These are phyloP conservation scores for Talaromyces sp. DNA, from an alignment of 2,329 filamentous ascomycete species.

Conservation along the genomic window DNA sequence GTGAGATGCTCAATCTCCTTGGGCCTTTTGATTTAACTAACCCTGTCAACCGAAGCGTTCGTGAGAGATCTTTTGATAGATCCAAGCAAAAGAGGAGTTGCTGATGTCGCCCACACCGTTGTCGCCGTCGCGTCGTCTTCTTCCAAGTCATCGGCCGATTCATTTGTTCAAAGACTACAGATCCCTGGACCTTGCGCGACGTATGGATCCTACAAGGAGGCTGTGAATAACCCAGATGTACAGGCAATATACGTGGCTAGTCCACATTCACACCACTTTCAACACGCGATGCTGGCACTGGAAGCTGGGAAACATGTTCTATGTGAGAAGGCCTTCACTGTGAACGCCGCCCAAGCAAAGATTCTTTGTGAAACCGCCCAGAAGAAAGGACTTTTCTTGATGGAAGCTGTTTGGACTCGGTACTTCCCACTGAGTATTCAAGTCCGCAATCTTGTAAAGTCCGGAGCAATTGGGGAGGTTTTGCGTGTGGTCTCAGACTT, in stretches of 20 bases:
- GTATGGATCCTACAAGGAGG: slow-evolving; percentile 14
- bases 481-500: neutral
- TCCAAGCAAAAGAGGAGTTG: neutral
- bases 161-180: neutral
- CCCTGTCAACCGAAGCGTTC: neutral
- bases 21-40: too few relatives aligned
- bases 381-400: slow-evolving; percentile 20
- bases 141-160: neutral
- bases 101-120: neutral
- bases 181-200: neutral
- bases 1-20: neutral
- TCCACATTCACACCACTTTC: slow-evolving; percentile 36
- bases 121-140: neutral
- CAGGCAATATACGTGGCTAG: slow-evolving; percentile 35
- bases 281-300: slow-evolving; percentile 54
- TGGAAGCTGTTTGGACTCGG: slow-evolving; percentile 18
- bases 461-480: neutral
- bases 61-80: neutral
- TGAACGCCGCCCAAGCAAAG: slow-evolving; percentile 50
- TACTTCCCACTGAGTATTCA: slow-evolving; percentile 5
- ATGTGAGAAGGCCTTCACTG: slow-evolving; percentile 56
- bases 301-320: slow-evolving; percentile 58
- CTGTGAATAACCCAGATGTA: slow-evolving; percentile 25
- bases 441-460: neutral
- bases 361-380: slow-evolving; percentile 45